A percentile compares a stretch with the other conserved stretches of the same genome.
Conservation (phyloP, 23 red algal genomes). For the Gracilaria gracilis region DNA sequence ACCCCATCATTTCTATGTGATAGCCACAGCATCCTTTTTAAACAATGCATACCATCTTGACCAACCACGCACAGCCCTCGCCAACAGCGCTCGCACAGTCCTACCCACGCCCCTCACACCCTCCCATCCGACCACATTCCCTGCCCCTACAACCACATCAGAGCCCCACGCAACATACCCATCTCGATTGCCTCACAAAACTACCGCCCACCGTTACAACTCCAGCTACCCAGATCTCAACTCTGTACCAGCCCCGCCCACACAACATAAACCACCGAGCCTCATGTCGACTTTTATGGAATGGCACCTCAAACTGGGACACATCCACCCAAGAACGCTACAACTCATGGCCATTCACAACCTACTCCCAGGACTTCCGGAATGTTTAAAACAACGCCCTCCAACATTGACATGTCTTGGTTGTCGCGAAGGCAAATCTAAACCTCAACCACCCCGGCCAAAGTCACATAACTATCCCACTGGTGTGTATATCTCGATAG, state of each 20-base stretch:
- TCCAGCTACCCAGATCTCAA: not conserved
- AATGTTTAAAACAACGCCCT: not conserved
- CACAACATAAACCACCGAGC: not conserved
- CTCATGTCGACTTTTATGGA: not conserved
- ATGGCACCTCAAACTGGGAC: conserved; percentile 30
- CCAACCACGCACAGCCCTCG: not conserved
- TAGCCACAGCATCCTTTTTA: not conserved
- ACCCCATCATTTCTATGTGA: not conserved
- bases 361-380: not conserved
- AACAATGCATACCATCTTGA: conserved; percentile 2
- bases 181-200: not conserved
- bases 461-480: not conserved
- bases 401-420: not conserved
- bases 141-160: no score
- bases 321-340: not conserved
- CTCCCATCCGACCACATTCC: no score
- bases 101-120: no score
- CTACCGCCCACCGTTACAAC: no score
- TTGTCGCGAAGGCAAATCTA: conserved; percentile 8
- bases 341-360: not conserved
- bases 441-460: conserved; percentile 2
- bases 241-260: not conserved
- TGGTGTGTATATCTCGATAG: conserved; percentile 4
- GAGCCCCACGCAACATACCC: no score
- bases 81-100: not conserved